phyloP scores from a whole-genome alignment of 805 yeast genomes.

The Lipomyces mesembrius region DNA sequence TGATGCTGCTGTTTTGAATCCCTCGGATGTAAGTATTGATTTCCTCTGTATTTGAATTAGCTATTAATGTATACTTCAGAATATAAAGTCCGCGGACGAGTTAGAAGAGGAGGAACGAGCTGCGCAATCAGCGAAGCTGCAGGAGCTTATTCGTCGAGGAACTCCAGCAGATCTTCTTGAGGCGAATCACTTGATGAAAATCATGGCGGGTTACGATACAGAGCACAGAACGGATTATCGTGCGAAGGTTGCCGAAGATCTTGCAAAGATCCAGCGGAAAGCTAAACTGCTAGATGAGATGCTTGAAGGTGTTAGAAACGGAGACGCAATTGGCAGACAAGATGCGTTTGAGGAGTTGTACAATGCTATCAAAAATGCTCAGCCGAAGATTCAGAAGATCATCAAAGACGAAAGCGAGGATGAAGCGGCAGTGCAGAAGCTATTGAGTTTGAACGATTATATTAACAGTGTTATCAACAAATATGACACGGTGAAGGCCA shows the following conservation, averaged over 20 bases:
- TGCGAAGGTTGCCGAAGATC: constrained; percentile 79
- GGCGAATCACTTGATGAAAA: constrained; percentile 95
- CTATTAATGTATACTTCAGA: constrained; percentile 11
- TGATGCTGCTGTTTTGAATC: constrained; percentile 91
- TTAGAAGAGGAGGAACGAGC: constrained; percentile 88
- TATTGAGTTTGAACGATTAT: constrained; percentile 73
- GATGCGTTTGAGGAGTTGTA: constrained; percentile 83
- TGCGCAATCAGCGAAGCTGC: constrained; percentile 93
- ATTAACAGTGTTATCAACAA: constrained; percentile 71
- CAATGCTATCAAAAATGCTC: constrained; percentile 76
- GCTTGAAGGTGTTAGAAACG: constrained; percentile 53
- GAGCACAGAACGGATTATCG: constrained; percentile 75
- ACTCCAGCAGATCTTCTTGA: constrained; percentile 93
- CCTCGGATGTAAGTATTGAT: constrained; percentile 54
- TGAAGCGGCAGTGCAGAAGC: constrained; percentile 62
- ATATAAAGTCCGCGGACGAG: constrained; percentile 76
- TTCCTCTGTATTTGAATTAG: background rate
- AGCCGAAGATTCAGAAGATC: constrained; percentile 83
- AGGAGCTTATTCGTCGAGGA: constrained; percentile 93
- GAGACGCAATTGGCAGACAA: constrained; percentile 51
- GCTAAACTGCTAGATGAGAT: constrained; percentile 86
- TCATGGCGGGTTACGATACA: constrained; percentile 96
- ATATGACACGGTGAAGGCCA: constrained; percentile 66
- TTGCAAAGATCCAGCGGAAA: constrained; percentile 81
- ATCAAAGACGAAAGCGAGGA: constrained; percentile 79